Percentiles rank a stretch among this genome's conserved stretches.
Conservation (phyloP, 2,329 filamentous ascomycete genomes). For the Colletotrichum brevisporum region DNA sequence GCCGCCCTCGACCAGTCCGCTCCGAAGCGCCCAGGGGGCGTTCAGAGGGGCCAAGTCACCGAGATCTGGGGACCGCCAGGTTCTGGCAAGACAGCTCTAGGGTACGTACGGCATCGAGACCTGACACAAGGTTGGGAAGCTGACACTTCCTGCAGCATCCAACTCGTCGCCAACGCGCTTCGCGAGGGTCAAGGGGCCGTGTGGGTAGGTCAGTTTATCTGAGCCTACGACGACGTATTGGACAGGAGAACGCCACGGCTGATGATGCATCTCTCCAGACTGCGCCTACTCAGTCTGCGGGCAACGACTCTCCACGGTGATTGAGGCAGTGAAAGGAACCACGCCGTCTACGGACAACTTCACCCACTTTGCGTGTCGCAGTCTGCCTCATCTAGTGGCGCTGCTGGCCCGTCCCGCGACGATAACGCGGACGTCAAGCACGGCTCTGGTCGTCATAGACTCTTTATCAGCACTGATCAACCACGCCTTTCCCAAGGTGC, state of each 20-base stretch:
- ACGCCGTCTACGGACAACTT: conserved; percentile 48
- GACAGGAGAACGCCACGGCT: conserved; percentile 16
- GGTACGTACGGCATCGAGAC: conserved; percentile 73
- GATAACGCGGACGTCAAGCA: conserved; percentile 72
- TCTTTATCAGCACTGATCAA: conserved; percentile 83
- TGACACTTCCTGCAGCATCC: conserved; percentile 67
- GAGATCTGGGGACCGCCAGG: conserved; percentile 93
- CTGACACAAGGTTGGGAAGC: conserved; percentile 27
- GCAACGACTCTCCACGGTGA: conserved; percentile 52
- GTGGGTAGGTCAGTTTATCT: conserved; percentile 81
- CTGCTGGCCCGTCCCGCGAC: conserved; percentile 78
- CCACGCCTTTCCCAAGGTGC: conserved; percentile 78
- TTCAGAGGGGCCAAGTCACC: conserved; percentile 82
- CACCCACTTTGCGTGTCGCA: conserved; percentile 66
- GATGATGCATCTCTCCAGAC: conserved; percentile 46
- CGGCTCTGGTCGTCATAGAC: conserved; percentile 82
- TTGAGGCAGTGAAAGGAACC: conserved; percentile 34
- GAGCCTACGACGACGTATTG: background rate
- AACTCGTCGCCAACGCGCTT: conserved; percentile 76
- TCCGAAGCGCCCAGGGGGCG: conserved; percentile 62
- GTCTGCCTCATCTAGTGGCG: conserved; percentile 81
- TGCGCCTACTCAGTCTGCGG: conserved; percentile 57
- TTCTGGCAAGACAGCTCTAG: conserved; percentile 86
- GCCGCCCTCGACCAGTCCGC: conserved; percentile 23
- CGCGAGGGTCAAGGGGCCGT: conserved; percentile 74